Evolutionary conservation across 805 yeast genomes (phyloP), one percentile per base, ranked within the genome.

Genomic region (Yarrowia divulgata): DNA sequence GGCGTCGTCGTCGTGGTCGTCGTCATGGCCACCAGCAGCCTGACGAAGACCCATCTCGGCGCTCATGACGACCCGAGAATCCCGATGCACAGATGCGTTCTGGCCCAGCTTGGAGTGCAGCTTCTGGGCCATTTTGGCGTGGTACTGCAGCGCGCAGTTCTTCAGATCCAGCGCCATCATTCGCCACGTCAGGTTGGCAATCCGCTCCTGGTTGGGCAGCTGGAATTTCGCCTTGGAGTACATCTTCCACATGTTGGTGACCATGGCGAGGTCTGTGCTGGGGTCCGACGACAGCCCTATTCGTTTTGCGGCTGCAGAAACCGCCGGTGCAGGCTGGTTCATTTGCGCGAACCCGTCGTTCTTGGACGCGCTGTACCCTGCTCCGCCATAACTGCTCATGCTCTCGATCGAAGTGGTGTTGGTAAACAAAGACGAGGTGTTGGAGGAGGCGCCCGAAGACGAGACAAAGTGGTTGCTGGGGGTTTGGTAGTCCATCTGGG

Each of bases 131-230:
- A 48, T 46, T 19, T 35, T 35, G 12, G 46, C 57, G 18, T 40
- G 55, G 68, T 63, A 39, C 23, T 63, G 68, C 69, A 58, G 18
- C 42, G 50, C 42, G 42, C 40, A 42, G 37, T 67, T 57, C 35
- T 67, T 58, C 18, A 67, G 50, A 23, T 68, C 60, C 48, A 60
- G 34, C 34, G 72, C 62, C 93, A 92, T 89, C 86, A 92, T 84
- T 70, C 97, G 81, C 97, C 97, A 92, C 10, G 96, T 88, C 68
- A 92, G 78, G 76, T 93, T 93, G 75, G 90, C 91, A 88, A 93
- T 89, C 64, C 97, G 81, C 35, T 86, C 84, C 69, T 85, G 84
- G 76, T 90, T 87, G 0, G 97, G 97, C 49, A 93, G 79, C 13
- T 88, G 83, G 12, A 90, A 88, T 72, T 86, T 87, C 16, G 97